Percentiles rank a stretch among this genome's conserved stretches.
phyloP scores from a whole-genome alignment of 2,329 filamentous ascomycete species.

The Colletotrichum siamense region DNA sequence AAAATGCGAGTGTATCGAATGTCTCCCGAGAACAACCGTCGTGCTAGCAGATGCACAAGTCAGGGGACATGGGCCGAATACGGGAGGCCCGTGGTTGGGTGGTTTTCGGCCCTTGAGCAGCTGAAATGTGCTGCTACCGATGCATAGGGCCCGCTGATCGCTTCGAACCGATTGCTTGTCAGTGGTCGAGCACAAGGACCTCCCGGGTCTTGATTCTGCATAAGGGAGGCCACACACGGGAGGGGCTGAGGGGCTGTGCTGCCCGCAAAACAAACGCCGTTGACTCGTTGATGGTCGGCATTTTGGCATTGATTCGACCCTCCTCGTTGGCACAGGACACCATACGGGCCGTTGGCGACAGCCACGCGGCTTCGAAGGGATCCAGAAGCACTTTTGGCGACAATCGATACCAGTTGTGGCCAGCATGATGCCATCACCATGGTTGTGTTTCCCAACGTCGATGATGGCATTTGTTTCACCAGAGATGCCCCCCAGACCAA shows the following conservation, averaged over 20 bases:
- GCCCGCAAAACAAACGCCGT: slow-evolving; percentile 7
- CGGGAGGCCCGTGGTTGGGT: slow-evolving; percentile 4
- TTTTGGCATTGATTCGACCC: slow-evolving; percentile 17
- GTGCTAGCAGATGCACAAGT: background rate
- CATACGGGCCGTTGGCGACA: background rate
- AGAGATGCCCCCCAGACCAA: background rate
- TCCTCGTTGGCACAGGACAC: slow-evolving; percentile 8
- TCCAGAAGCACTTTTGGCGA: background rate
- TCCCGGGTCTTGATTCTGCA: background rate
- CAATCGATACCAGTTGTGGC: background rate
- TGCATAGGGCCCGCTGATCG: slow-evolving; percentile 20
- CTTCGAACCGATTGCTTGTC: slow-evolving; percentile 12
- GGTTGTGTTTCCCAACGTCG: background rate
- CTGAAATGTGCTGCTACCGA: slow-evolving; percentile 19
- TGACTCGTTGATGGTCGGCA: slow-evolving; percentile 16
- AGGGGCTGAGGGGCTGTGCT: slow-evolving; percentile 22
- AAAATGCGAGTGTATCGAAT: background rate
- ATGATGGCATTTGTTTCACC: slow-evolving; percentile 12
- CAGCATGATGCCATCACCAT: slow-evolving; percentile 10
- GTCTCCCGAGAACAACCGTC: background rate
- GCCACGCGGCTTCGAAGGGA: slow-evolving; percentile 6
- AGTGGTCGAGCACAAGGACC: background rate
- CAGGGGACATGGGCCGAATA: slow-evolving; percentile 11
- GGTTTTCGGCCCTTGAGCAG: slow-evolving; percentile 15
- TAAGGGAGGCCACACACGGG: slow-evolving; percentile 1